phyloP scores from a whole-genome alignment of 768 basidiomycete species.

The Suillus spraguei region DNA sequence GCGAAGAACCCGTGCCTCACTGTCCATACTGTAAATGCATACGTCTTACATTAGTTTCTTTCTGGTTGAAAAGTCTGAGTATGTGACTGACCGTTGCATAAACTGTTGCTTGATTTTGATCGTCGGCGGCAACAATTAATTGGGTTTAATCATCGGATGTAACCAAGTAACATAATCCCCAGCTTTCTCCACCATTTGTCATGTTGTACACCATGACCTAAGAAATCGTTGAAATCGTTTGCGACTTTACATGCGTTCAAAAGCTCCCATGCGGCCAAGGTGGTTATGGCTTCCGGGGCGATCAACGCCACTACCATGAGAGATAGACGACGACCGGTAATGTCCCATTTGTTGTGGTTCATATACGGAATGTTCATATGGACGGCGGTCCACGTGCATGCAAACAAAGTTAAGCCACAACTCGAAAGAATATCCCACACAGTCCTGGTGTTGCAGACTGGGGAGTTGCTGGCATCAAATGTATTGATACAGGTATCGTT shows the following conservation, averaged over 20 bases:
- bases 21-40: not conserved
- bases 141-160: too few species aligned
- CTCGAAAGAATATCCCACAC: not conserved
- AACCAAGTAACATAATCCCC: not conserved
- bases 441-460: not conserved
- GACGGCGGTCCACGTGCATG: not conserved
- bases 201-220: too few species aligned
- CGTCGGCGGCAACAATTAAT: too few species aligned
- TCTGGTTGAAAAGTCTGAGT: not conserved
- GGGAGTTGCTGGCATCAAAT: not conserved
- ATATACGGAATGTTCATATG: not conserved
- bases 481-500: not conserved
- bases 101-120: too few species aligned
- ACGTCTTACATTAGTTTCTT: not conserved
- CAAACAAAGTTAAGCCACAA: not conserved
- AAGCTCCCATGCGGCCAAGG: not conserved
- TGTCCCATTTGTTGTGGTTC: too few species aligned
- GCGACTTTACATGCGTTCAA: fast-evolving
- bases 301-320: not conserved
- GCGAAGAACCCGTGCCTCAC: not conserved
- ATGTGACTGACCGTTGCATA: not conserved
- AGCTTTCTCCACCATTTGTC: too few species aligned
- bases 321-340: not conserved
- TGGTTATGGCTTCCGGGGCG: not conserved
- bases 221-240: too few species aligned